Conservation (phyloP, 177 flowering plant species). For the Vitis hybrid region DNA sequence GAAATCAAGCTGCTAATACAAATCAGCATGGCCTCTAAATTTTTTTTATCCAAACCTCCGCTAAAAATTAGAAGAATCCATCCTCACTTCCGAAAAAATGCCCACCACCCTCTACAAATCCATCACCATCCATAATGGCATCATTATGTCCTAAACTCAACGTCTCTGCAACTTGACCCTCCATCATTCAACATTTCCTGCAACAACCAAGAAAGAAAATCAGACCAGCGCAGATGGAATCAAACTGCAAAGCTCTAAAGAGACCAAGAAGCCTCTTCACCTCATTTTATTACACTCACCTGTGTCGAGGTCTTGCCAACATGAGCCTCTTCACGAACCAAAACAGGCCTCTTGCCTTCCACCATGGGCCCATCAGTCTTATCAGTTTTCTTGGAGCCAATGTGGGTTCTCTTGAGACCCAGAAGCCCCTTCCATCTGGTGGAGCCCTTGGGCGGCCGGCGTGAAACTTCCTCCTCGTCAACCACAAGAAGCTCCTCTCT, state of each 20-base stretch:
- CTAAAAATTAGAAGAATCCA: constrained; percentile 10
- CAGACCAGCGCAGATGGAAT: not conserved
- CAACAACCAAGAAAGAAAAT: constrained; percentile 2
- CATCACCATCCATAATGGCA: not conserved
- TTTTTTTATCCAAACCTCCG: constrained; percentile 2
- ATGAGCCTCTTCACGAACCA: constrained; percentile 22
- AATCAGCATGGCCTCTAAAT: constrained; percentile 3
- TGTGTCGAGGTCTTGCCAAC: constrained; percentile 23
- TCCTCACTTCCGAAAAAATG: constrained; percentile 1
- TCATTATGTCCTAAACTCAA: constrained; percentile 26
- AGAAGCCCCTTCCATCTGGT: constrained; percentile 72
- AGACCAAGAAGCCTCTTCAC: not conserved
- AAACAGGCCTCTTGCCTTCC: constrained; percentile 17
- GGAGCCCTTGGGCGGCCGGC: constrained; percentile 49
- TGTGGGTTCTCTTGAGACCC: constrained; percentile 60
- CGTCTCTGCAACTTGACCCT: constrained; percentile 35
- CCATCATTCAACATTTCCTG: constrained; percentile 31
- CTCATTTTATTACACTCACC: constrained; percentile 18
- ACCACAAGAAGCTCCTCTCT: constrained; percentile 73
- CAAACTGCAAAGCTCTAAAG: not conserved
- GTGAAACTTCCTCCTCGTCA: constrained; percentile 38
- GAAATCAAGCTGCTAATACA: constrained; percentile 8
- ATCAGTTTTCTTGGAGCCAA: constrained; percentile 49
- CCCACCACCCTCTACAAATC: constrained; percentile 5
- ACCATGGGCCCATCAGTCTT: constrained; percentile 26